A percentile compares a stretch with the other conserved stretches of the same genome.
Conservation (phyloP, 106 monocot genomes). For the Allium cepa region DNA sequence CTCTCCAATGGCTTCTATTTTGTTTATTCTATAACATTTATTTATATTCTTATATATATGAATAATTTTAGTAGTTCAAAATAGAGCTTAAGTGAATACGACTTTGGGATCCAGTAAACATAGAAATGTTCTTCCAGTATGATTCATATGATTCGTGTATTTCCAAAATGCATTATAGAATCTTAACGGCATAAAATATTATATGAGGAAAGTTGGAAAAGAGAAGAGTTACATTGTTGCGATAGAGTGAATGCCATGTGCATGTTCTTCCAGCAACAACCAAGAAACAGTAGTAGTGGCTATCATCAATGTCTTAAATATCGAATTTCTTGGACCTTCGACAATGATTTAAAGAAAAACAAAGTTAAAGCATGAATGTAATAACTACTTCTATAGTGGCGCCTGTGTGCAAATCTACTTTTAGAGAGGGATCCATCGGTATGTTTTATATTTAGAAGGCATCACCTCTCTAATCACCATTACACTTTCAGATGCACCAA, state of each 20-base stretch:
- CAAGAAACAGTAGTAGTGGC: conserved; percentile 45
- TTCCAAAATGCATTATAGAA: not conserved
- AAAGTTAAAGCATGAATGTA: conserved; percentile 58
- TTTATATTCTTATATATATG: too few relatives aligned
- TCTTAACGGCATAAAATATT: not conserved
- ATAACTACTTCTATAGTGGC: conserved; percentile 68
- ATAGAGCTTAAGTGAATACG: too few relatives aligned
- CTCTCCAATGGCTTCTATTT: too few relatives aligned
- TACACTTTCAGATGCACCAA: conserved; percentile 68
- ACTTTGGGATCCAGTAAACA: conserved; percentile 17
- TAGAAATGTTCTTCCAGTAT: conserved; percentile 14
- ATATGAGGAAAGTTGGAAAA: not conserved
- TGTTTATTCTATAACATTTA: too few relatives aligned
- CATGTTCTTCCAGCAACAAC: conserved; percentile 54
- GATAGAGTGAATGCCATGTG: conserved; percentile 75
- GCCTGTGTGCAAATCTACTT: conserved; percentile 77
- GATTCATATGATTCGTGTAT: not conserved
- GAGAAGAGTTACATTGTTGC: conserved; percentile 51
- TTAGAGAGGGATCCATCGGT: conserved; percentile 65
- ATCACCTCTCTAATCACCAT: conserved; percentile 62
- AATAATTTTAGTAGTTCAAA: too few relatives aligned
- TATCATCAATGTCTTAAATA: conserved; percentile 63
- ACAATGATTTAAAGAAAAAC: conserved; percentile 57
- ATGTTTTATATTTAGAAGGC: conserved; percentile 78
- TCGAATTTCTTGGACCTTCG: conserved; percentile 53